Base-by-base conservation (phyloP, 2,329 filamentous ascomycete species). In the Scopulariopsis brevicaulis region DNA sequence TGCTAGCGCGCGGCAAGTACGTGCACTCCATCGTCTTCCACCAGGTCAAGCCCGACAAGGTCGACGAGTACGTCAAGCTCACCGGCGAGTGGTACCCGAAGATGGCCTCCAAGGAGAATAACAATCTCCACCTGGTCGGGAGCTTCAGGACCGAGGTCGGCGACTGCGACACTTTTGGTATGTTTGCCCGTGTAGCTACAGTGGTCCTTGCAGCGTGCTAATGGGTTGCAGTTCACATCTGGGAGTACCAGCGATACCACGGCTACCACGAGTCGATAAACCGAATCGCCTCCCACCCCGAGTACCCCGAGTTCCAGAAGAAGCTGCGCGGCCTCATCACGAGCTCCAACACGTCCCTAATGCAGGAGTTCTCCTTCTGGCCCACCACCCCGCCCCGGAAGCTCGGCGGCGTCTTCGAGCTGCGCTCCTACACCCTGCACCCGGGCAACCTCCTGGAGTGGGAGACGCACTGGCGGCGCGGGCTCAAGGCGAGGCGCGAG, bases 341-440 rank as follows among this genome's bases (percentile, higher is more conserved):
- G 60, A 83, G 83, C 62, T 97, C 96, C 77, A 84, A 86, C 64
- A 88, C 87, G 4, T 96, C 92, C 0, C 81, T 99, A 56, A 99
- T 99, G 94, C 94, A 99, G 72, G 94, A 99, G 73, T 99, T 99
- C 74, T 96, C 92, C 40, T 99, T 99, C 81, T 99, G 94, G 94
- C 94, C 94, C 1, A 99, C 94, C 3, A 93, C 90, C 0, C 82
- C 92, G 5, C 94, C 94, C 0, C 90, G 94, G 60, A 80, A 90
- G 66, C 83, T 99, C 0, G 94, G 94, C 58, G 94, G 94, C 53
- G 74, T 99, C 50, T 99, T 99, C 69, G 94, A 99, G 76, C 81
- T 99, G 37, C 89, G 94, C 56, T 96, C 94, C 1, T 99, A 99
- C 77, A 96, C 91, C 5, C 81, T 99, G 24, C 90, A 96, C 69